A percentile compares a stretch with the other conserved stretches of the same genome.
These are phyloP conservation scores for Cymodocea nodosa DNA, from an alignment of 116 monocot species.

Conservation along the genomic window DNA sequence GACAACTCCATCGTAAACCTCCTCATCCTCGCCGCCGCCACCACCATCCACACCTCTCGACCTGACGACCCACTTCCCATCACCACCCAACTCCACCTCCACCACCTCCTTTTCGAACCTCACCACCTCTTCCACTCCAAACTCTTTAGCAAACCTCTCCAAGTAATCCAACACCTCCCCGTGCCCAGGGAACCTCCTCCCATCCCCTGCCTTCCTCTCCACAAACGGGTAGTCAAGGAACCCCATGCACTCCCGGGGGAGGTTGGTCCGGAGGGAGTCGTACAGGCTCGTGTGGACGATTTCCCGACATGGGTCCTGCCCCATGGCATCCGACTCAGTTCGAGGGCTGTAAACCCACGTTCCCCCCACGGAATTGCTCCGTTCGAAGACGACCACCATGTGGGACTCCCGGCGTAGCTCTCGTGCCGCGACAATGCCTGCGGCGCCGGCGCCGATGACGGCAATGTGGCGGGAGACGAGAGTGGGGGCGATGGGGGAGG, in stretches of 20 bases:
- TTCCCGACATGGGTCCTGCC: slow-evolving; percentile 21
- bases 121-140: slow-evolving; percentile 25
- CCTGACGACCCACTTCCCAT: slow-evolving; percentile 43
- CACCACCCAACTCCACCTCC: slow-evolving; percentile 34
- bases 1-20: slow-evolving; percentile 66
- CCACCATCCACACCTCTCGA: slow-evolving; percentile 16
- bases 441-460: slow-evolving; percentile 78
- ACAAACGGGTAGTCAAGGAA: slow-evolving; percentile 83
- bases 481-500: background rate
- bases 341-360: slow-evolving; percentile 73
- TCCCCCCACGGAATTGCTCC: slow-evolving; percentile 42
- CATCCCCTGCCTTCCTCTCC: slow-evolving; percentile 11
- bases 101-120: slow-evolving; percentile 55
- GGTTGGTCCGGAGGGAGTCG: slow-evolving; percentile 73
- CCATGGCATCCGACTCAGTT: slow-evolving; percentile 51
- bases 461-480: slow-evolving; percentile 4
- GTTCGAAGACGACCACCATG: slow-evolving; percentile 70
- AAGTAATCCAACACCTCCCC: slow-evolving; percentile 62
- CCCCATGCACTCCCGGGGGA: slow-evolving; percentile 88
- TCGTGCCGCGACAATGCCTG: slow-evolving; percentile 64
- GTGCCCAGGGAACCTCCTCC: slow-evolving; percentile 57
- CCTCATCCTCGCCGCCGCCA: slow-evolving; percentile 15
- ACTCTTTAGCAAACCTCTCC: slow-evolving; percentile 49
- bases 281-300: slow-evolving; percentile 72
- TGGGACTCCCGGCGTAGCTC: slow-evolving; percentile 62